Evolutionary conservation across 495 filamentous ascomycete genomes (phyloP).

Genomic region (Endocarpon pusillum): DNA sequence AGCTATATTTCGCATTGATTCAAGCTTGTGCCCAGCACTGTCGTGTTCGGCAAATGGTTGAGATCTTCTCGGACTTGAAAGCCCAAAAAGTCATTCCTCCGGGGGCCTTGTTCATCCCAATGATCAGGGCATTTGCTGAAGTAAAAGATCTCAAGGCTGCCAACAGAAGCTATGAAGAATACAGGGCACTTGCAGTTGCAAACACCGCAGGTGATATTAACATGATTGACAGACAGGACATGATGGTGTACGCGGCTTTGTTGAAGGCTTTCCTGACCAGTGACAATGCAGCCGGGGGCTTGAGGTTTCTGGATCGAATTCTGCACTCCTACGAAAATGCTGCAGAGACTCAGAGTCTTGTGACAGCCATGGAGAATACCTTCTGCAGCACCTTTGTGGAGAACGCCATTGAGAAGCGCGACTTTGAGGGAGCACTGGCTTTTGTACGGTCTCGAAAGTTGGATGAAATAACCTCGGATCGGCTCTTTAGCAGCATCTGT

Average conservation of each 20-base stretch:
- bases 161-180: constrained; percentile 92
- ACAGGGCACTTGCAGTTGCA: constrained; percentile 64
- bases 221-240: constrained; percentile 59
- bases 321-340: constrained; percentile 39
- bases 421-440: constrained; percentile 47
- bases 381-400: constrained; percentile 68
- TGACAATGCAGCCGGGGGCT: constrained; percentile 57
- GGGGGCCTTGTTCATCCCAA: constrained; percentile 66
- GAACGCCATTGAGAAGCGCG: constrained; percentile 42
- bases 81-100: constrained; percentile 48
- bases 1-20: constrained; percentile 68
- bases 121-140: constrained; percentile 82
- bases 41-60: constrained; percentile 70
- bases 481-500: constrained; percentile 41
- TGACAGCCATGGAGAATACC: too few relatives aligned
- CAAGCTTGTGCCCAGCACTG: constrained; percentile 68
- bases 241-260: constrained; percentile 70
- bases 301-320: constrained; percentile 70
- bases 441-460: constrained; percentile 39
- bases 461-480: constrained; percentile 27
- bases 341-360: constrained; percentile 34
- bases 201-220: constrained; percentile 58
- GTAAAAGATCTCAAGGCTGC: constrained; percentile 68
- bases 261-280: constrained; percentile 73
- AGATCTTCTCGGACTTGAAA: constrained; percentile 82